phyloP scores from a whole-genome alignment of 2,329 filamentous ascomycete species.

The Calonectria hawksworthii region DNA sequence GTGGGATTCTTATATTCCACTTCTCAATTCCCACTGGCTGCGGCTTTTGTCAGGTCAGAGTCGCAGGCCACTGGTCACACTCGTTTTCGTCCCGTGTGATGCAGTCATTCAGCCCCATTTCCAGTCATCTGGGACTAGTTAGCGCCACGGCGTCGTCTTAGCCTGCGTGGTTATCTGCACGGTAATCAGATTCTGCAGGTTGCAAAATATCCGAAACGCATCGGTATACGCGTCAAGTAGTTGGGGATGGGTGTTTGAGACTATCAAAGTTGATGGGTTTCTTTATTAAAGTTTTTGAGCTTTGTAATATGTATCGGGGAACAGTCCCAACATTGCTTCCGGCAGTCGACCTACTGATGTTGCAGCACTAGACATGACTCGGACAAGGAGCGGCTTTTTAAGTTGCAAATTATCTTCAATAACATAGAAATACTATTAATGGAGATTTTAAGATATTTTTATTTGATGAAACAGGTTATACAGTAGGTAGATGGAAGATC shows the following conservation, averaged over 20 bases:
- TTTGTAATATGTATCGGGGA: neutral
- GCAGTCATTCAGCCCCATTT: constrained; percentile 7
- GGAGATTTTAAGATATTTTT: neutral
- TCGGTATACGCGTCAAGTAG: neutral
- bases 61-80: neutral
- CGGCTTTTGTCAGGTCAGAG: neutral
- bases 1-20: neutral
- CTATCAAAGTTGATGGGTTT: too few relatives aligned
- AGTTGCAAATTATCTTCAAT: neutral
- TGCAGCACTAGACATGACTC: neutral
- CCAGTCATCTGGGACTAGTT: neutral
- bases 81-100: constrained; percentile 3
- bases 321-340: too few relatives aligned
- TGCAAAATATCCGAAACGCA: neutral
- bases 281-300: neutral
- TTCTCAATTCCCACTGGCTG: neutral
- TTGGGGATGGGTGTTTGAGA: neutral
- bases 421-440: neutral
- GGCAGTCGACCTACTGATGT: too few relatives aligned
- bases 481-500: neutral
- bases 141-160: neutral
- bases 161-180: neutral
- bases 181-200: neutral
- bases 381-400: neutral
- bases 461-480: neutral